Percentiles rank a stretch among this genome's conserved stretches.
Conservation (phyloP, 1,284 basidiomycete species). For the Puccinia triticina region DNA sequence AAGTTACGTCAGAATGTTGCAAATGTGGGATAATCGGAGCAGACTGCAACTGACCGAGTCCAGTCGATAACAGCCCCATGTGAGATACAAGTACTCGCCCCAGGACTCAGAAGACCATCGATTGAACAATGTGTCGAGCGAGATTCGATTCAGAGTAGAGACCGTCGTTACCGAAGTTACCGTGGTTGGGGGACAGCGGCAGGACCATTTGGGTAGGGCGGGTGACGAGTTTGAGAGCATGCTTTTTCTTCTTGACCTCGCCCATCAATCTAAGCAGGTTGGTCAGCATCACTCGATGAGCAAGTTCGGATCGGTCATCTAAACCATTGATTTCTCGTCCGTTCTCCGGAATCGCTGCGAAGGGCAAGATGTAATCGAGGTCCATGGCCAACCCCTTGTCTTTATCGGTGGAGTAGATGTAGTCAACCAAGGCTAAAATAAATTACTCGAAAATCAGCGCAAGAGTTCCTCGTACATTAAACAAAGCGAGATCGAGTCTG, state of each 20-base stretch:
- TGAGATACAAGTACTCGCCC: conserved; percentile 97
- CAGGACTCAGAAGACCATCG: too few relatives aligned
- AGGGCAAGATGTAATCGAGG: too few relatives aligned
- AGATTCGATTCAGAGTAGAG: conserved; percentile 98
- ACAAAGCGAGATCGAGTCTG: too few relatives aligned
- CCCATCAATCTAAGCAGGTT: conserved; percentile 94
- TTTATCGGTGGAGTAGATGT: too few relatives aligned
- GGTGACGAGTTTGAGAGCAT: too few relatives aligned
- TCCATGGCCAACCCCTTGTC: too few relatives aligned
- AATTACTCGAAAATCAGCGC: too few relatives aligned
- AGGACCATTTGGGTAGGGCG: conserved; percentile 97
- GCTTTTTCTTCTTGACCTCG: conserved; percentile 97
- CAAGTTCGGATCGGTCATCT: conserved; percentile 95
- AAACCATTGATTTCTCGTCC: too few relatives aligned
- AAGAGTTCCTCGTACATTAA: too few relatives aligned
- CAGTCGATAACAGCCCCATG: conserved; percentile 97
- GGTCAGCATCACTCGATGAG: conserved; percentile 87
- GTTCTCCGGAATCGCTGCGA: too few relatives aligned
- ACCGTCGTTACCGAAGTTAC: conserved; percentile 95
- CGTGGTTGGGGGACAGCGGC: conserved; percentile 95
- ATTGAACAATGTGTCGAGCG: conserved; percentile 95
- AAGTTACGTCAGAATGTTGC: conserved; percentile 53
- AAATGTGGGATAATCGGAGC: not conserved
- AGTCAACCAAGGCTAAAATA: too few relatives aligned
- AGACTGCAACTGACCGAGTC: conserved; percentile 57